Percentiles rank a stretch among this genome's conserved stretches.
Conservation (phyloP, 495 filamentous ascomycete species). For the Xylaria nigripes region DNA sequence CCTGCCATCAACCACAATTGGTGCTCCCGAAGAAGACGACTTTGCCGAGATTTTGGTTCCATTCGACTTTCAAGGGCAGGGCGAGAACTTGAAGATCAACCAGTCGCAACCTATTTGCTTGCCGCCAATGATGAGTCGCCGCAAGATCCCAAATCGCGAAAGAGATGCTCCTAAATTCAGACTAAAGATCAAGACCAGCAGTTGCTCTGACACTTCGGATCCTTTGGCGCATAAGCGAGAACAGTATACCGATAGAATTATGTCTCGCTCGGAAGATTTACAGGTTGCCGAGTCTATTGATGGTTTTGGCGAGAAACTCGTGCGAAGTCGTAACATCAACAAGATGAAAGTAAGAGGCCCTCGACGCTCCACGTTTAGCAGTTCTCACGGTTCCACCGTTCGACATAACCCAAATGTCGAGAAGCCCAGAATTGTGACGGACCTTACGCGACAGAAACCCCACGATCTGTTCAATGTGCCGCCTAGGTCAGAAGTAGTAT, state of each 20-base stretch:
- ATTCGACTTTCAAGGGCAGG: conserved; percentile 9
- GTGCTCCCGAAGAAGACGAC: conserved; percentile 16
- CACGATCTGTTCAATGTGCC: conserved; percentile 18
- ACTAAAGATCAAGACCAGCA: conserved; percentile 25
- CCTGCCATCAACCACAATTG: conserved; percentile 13
- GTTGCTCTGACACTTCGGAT: conserved; percentile 11
- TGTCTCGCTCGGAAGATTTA: not conserved
- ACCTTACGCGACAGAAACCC: conserved; percentile 12
- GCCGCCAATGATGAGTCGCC: not conserved
- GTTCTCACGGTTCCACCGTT: conserved; percentile 13
- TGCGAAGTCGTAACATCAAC: conserved; percentile 12
- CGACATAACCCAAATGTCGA: conserved; percentile 8
- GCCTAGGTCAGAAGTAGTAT: conserved; percentile 1
- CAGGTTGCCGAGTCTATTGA: not conserved
- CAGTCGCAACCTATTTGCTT: not conserved
- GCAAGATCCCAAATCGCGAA: not conserved
- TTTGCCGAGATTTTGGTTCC: conserved; percentile 20
- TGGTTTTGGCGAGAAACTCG: not conserved
- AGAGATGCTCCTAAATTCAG: conserved; percentile 26
- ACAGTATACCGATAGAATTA: not conserved
- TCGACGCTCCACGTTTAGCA: conserved; percentile 13
- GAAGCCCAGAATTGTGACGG: conserved; percentile 1
- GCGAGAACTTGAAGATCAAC: not conserved
- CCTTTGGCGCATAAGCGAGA: not conserved
- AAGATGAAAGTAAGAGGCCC: conserved; percentile 22